Evolutionary conservation across 805 yeast genomes (phyloP).

Genomic region (Saccharomycopsis olivae): DNA sequence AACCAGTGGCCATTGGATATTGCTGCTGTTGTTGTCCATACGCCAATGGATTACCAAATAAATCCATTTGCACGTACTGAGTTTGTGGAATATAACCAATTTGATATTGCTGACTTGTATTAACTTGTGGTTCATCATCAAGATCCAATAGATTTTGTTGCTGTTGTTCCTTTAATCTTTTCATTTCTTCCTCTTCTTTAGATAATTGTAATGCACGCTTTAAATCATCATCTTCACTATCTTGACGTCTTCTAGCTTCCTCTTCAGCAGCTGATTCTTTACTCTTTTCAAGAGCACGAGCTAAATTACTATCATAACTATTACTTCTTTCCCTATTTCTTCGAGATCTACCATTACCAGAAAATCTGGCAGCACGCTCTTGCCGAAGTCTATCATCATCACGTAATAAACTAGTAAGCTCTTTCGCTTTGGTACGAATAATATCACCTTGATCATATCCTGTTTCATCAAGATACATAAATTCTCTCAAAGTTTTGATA

Average conservation of each 20-base stretch:
- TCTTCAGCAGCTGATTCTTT: constrained; percentile 78
- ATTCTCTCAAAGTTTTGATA: constrained; percentile 83
- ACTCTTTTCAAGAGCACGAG: constrained; percentile 72
- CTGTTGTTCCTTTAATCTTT: constrained; percentile 35
- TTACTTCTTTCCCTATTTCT: constrained; percentile 26
- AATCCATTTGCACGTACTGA: constrained; percentile 36
- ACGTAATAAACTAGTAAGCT: constrained; percentile 63
- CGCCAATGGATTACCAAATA: constrained; percentile 56
- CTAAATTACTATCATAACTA: constrained; percentile 65
- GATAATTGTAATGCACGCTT: constrained; percentile 61
- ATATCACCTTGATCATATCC: constrained; percentile 83
- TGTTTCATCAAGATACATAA: constrained; percentile 62
- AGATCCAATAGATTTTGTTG: constrained; percentile 43
- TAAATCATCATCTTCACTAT: constrained; percentile 41
- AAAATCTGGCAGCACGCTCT: constrained; percentile 43
- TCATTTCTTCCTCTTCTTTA: constrained; percentile 66
- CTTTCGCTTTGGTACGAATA: constrained; percentile 83
- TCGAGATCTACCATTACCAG: constrained; percentile 22
- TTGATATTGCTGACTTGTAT: constrained; percentile 18
- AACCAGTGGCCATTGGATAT: constrained; percentile 46
- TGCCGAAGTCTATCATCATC: constrained; percentile 73
- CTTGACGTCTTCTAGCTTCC: constrained; percentile 40
- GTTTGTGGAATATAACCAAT: constrained; percentile 22
- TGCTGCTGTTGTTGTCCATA: constrained; percentile 22
- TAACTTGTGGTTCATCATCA: constrained; percentile 32